phyloP scores from a whole-genome alignment of 2,329 filamentous ascomycete genomes.

The Amauroascus verrucosus region DNA sequence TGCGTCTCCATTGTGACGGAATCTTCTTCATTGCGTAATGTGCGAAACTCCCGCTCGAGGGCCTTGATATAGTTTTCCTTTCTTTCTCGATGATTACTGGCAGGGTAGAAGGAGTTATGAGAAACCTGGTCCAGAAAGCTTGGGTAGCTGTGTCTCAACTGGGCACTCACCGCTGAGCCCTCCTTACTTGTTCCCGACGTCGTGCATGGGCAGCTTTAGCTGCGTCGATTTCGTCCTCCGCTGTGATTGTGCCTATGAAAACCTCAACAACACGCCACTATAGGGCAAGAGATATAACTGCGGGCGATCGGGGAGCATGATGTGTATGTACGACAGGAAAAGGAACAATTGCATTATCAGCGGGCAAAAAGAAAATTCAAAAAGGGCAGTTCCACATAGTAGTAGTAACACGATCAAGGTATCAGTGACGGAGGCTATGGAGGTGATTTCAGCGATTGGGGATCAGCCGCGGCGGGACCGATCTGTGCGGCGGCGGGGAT shows the following conservation, averaged over 20 bases:
- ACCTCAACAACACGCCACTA: slow-evolving; percentile 2
- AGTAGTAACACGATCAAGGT: slow-evolving; percentile 2
- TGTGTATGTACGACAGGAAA: slow-evolving; percentile 1
- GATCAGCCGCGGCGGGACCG: background rate
- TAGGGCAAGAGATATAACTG: background rate
- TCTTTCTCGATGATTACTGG: slow-evolving; percentile 25
- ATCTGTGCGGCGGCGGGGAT: background rate
- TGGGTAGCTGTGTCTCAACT: background rate
- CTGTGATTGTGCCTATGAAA: slow-evolving; percentile 4
- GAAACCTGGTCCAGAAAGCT: background rate
- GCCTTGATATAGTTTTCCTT: slow-evolving; percentile 26
- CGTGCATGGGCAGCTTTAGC: slow-evolving; percentile 18
- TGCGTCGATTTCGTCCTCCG: slow-evolving; percentile 11
- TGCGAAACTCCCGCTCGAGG: slow-evolving; percentile 22
- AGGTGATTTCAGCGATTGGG: background rate
- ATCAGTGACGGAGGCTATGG: background rate
- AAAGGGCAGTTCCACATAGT: background rate
- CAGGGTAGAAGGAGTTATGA: background rate
- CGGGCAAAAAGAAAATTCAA: background rate
- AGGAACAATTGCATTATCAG: background rate
- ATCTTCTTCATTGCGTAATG: slow-evolving; percentile 21
- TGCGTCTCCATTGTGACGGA: slow-evolving; percentile 14
- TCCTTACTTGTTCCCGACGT: slow-evolving; percentile 23
- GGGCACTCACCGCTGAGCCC: slow-evolving; percentile 22
- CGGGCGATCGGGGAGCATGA: background rate